Percentiles rank a stretch among this genome's conserved stretches.
phyloP scores from a whole-genome alignment of 306 rosid genomes.

The Erythrophleum fordii region DNA sequence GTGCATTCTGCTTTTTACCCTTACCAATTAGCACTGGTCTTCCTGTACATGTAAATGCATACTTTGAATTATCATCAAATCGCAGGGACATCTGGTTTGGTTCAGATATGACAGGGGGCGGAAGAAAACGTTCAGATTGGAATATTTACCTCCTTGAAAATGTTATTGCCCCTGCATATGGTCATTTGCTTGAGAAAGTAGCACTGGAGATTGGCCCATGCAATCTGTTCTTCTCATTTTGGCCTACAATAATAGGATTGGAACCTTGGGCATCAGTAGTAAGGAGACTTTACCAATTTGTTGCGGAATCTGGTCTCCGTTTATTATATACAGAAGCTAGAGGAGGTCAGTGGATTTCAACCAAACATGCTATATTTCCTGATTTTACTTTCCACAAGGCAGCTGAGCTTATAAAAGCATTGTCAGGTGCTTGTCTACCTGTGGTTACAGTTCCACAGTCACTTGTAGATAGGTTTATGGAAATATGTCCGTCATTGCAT shows the following conservation, averaged over 20 bases:
- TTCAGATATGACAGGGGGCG: slow-evolving; percentile 96
- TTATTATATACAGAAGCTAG: slow-evolving; percentile 86
- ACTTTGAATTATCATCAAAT: slow-evolving; percentile 96
- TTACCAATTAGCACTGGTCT: slow-evolving; percentile 88
- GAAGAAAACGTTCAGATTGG: slow-evolving; percentile 98
- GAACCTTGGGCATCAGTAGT: slow-evolving; percentile 94
- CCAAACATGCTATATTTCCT: slow-evolving; percentile 91
- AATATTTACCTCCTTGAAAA: slow-evolving; percentile 90
- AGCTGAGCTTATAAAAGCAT: slow-evolving; percentile 67
- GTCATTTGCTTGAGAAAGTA: slow-evolving; percentile 83
- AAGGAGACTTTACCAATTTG: slow-evolving; percentile 68
- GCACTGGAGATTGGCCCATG: slow-evolving; percentile 86
- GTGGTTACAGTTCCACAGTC: slow-evolving; percentile 66
- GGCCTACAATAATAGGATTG: slow-evolving; percentile 75
- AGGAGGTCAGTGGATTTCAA: slow-evolving; percentile 96
- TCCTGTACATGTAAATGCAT: slow-evolving; percentile 94
- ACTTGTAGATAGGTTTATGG: slow-evolving; percentile 80
- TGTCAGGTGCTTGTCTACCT: slow-evolving; percentile 84
- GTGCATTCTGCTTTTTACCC: slow-evolving; percentile 94
- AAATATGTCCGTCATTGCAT: slow-evolving; percentile 84
- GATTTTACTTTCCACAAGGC: slow-evolving; percentile 82
- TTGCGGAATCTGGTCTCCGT: slow-evolving; percentile 75
- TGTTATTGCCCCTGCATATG: slow-evolving; percentile 96
- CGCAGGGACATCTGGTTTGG: slow-evolving; percentile 99
- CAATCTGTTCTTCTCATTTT: slow-evolving; percentile 86